Evolutionary conservation across 805 yeast species (phyloP), one percentile per base, ranked within the genome.

Genomic region (Martiniozyma abietophila): DNA sequence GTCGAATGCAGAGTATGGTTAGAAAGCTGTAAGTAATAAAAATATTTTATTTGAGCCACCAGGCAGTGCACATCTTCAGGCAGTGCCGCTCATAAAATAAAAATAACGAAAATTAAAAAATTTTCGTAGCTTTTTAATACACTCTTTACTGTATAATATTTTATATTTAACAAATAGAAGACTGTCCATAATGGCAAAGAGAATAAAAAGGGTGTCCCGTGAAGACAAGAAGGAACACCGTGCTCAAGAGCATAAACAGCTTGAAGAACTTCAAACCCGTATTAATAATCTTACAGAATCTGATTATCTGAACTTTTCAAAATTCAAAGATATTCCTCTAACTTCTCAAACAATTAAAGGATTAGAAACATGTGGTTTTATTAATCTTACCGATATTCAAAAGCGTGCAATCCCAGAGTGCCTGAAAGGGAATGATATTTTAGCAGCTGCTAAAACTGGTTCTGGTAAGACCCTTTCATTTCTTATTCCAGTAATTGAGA

Each of bases 401-500:
- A 73, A 69, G 40, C 75, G 74, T 31, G 66, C 95, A 5, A 81
- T 92, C 18, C 81, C 94, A 0, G 59, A 69, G 10, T 75, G 92
- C 1, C 60, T 92, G 40, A 76, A 81, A 46, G 89, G 92, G 1
- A 61, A 68, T 21, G 96, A 86, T 60, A 55, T 88, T 3, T 64
- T 88, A 46, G 95, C 85, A 9, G 88, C 95, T 15, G 96, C 96
- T 15, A 74, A 75, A 47, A 86, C 96, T 0, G 89, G 89, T 3
- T 81, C 94, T 3, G 96, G 96, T 16, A 86, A 86, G 51, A 86
- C 96, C 0, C 58, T 86, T 39, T 88, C 95, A 8, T 86, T 88
- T 48, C 61, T 86, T 44, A 67, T 86, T 29, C 96, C 96, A 1
- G 69, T 82, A 11, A 58, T 88, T 7, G 88, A 80, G 49, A 74